Base-by-base conservation (phyloP, 257 asterid species). In the Nyctanthes arbortristis region DNA sequence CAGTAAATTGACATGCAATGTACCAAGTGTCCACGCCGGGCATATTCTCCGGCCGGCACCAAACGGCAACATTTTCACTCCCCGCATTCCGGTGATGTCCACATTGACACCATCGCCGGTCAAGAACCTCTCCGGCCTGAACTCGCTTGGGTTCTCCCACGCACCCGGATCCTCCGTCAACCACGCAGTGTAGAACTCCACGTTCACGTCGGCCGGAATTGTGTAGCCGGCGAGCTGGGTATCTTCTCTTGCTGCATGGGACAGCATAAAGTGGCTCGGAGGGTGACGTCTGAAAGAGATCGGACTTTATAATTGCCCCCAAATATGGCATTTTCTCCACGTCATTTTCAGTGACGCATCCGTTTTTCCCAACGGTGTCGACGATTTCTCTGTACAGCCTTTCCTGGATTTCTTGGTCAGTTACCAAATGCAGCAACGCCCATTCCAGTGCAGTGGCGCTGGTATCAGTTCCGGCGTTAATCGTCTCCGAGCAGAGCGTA, bases 41-140 rank as follows among this genome's bases (percentile, higher is more conserved):
- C 96, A 93, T 30, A 93, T 93, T 80, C 99, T 78, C 57, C 99
- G 82, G 2, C 99, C 99, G 31, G 96, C 88, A 40, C 97, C 99
- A 67, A 93, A 93, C 0, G 99, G 99, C 64, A 91, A 35, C 99
- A 93, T 93, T 77, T 84, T 91, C 32, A 87, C 97, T 4, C 87
- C 97, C 60, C 78, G 82, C 86, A 67, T 82, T 1, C 97, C 99
- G 43, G 99, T 93, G 8, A 93, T 83, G 39, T 91, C 99, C 77
- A 91, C 99, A 25, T 84, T 89, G 2, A 80, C 91, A 0, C 97
- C 99, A 65, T 93, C 99, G 1, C 97, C 97, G 3, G 68, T 72
- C 2, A 93, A 27, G 75, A 93, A 93, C 71, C 99, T 82, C 81
- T 93, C 96, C 2, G 99, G 97, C 33, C 80, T 66, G 81, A 89